Conservation (phyloP, 495 filamentous ascomycete genomes). For the Chaetomidium leptoderma region DNA sequence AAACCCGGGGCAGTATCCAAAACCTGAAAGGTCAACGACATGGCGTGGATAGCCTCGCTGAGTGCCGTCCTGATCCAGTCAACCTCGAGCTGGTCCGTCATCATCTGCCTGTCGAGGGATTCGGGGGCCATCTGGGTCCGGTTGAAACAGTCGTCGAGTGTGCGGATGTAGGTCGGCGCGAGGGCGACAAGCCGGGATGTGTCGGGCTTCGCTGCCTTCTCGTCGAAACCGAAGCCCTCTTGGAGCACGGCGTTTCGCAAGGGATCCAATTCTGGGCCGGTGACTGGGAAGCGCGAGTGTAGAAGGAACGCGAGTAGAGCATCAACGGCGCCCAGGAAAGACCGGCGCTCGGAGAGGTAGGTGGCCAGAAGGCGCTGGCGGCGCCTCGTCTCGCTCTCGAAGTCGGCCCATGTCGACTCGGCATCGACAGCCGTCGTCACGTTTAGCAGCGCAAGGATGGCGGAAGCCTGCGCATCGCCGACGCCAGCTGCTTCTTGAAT, state of each 20-base stretch:
- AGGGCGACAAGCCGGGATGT: conserved; percentile 33
- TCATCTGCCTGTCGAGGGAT: conserved; percentile 25
- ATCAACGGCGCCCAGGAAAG: conserved; percentile 50
- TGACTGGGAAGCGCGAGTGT: conserved; percentile 27
- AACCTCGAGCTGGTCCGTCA: conserved; percentile 50
- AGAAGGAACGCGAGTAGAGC: conserved; percentile 42
- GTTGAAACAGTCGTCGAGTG: conserved; percentile 35
- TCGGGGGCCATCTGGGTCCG: conserved; percentile 29
- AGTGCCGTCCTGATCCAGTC: conserved; percentile 60
- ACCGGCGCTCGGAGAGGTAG: conserved; percentile 65
- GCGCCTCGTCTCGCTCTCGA: conserved; percentile 54
- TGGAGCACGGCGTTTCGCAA: conserved; percentile 24
- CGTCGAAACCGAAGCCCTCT: conserved; percentile 26
- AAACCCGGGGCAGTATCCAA: conserved; percentile 55
- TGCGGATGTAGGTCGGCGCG: conserved; percentile 37
- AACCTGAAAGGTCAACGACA: conserved; percentile 69
- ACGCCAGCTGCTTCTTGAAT: conserved; percentile 61
- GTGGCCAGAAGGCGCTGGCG: conserved; percentile 59
- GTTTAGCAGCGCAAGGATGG: conserved; percentile 43
- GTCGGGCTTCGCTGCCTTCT: conserved; percentile 13
- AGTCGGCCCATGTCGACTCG: conserved; percentile 47
- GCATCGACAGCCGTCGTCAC: conserved; percentile 42
- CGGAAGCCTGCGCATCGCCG: conserved; percentile 49
- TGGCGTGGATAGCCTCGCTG: conserved; percentile 64
- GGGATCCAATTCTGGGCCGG: conserved; percentile 27